Conservation (phyloP, 2,329 filamentous ascomycete genomes). For the Botrytis galanthina region DNA sequence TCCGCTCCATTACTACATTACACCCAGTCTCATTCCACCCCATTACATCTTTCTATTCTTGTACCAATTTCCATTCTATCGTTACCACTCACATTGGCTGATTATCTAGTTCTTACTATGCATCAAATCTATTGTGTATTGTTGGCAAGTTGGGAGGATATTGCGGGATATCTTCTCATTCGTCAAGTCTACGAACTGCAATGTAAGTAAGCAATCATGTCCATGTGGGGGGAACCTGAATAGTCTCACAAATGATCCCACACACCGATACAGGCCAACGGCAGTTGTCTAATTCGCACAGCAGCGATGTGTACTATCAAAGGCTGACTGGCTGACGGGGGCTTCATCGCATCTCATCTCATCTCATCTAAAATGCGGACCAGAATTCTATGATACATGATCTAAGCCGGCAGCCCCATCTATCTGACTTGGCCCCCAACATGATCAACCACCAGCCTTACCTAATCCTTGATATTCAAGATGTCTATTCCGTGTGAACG, state of each 20-base stretch:
- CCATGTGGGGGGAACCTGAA: not conserved
- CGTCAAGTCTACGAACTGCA: not conserved
- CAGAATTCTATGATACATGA: not conserved
- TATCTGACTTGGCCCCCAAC: constrained; percentile 1
- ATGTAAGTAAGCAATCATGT: not conserved
- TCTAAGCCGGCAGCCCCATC: not conserved
- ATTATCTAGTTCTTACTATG: not conserved
- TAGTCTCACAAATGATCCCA: not conserved
- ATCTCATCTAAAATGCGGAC: not conserved
- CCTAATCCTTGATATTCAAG: not conserved
- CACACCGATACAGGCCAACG: not conserved
- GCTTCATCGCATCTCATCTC: constrained; percentile 13
- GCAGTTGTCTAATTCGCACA: constrained; percentile 14
- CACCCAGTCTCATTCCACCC: not conserved
- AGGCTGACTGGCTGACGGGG: not conserved
- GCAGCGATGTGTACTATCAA: not conserved
- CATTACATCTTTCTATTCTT: not conserved
- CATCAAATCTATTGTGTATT: not conserved
- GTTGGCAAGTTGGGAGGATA: not conserved
- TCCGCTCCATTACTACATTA: constrained; percentile 1
- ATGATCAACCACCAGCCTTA: not conserved
- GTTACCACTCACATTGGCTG: not conserved
- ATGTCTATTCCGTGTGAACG: not conserved
- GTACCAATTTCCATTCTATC: not conserved
- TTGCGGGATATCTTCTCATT: not conserved